These are phyloP conservation scores for Zygosaccharomyces sapae DNA, from an alignment of 1,139 yeast species.

Conservation along the genomic window DNA sequence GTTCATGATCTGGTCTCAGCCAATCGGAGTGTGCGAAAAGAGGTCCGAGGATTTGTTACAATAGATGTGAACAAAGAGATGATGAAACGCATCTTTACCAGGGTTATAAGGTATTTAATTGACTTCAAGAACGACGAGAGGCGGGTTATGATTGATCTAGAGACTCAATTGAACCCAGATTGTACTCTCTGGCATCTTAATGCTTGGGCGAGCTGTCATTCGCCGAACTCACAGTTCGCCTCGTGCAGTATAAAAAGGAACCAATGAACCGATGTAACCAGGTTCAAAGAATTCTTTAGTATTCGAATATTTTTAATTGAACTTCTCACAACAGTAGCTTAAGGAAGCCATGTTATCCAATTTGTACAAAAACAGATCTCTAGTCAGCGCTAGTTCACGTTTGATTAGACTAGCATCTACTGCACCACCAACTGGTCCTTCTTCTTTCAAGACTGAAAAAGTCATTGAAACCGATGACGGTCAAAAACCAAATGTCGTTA, in stretches of 20 bases:
- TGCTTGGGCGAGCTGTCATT: background rate
- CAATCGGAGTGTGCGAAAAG: slow-evolving; percentile 7
- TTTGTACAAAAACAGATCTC: slow-evolving; percentile 10
- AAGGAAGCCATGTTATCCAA: slow-evolving; percentile 9
- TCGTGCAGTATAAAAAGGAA: background rate
- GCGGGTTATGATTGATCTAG: background rate
- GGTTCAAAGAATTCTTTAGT: background rate
- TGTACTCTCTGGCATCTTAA: background rate
- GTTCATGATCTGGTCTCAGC: slow-evolving; percentile 1
- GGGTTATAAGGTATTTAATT: background rate
- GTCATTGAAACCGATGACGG: slow-evolving; percentile 35
- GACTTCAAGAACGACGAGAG: background rate
- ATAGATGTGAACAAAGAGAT: background rate
- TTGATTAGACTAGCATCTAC: slow-evolving; percentile 13
- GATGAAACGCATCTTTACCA: background rate
- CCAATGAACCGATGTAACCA: background rate
- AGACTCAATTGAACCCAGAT: background rate
- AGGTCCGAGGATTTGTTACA: background rate
- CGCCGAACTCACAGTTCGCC: background rate
- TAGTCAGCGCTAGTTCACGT: slow-evolving; percentile 11
- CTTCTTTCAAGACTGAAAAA: slow-evolving; percentile 40
- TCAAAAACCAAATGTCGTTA: slow-evolving; percentile 47
- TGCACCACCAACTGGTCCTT: slow-evolving; percentile 31
- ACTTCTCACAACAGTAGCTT: background rate
- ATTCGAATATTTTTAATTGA: background rate